phyloP scores from a whole-genome alignment of 129 eudicot species.

The sunflower (Helianthus annuus) region DNA sequence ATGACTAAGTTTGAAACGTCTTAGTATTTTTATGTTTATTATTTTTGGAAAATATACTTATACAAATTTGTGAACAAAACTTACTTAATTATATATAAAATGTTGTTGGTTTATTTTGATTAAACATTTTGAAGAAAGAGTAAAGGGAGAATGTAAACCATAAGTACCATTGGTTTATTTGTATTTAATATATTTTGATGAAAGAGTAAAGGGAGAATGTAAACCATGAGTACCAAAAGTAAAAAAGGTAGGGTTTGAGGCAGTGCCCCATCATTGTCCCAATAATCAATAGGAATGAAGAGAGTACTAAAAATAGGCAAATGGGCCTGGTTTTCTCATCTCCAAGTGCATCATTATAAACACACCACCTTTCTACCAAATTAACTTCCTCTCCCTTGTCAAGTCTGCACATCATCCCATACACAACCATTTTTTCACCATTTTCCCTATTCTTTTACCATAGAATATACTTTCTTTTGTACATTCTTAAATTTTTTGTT shows the following conservation, averaged over 20 bases:
- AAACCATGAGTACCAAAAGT: slow-evolving; percentile 1
- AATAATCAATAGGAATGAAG: slow-evolving; percentile 39
- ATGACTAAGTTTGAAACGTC: background rate
- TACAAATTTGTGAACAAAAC: too few relatives aligned
- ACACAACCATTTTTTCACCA: slow-evolving; percentile 23
- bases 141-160: slow-evolving; percentile 7
- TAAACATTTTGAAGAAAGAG: too few relatives aligned
- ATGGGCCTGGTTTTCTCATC: slow-evolving; percentile 30
- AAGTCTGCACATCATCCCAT: slow-evolving; percentile 23
- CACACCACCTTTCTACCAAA: slow-evolving; percentile 27
- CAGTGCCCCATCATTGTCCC: slow-evolving; percentile 54
- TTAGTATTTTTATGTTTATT: background rate
- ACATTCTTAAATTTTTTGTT: background rate
- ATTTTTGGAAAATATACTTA: too few relatives aligned
- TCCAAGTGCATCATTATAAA: slow-evolving; percentile 33
- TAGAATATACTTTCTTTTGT: background rate
- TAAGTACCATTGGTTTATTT: background rate
- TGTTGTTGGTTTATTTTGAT: background rate
- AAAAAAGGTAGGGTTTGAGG: slow-evolving; percentile 17
- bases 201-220: background rate
- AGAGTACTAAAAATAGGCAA: slow-evolving; percentile 22
- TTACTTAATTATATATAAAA: background rate
- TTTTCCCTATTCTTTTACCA: slow-evolving; percentile 11
- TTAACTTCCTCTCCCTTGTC: slow-evolving; percentile 34
- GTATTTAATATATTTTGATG: too few relatives aligned